Evolutionary conservation across 257 asterid genomes (phyloP).

Genomic region (Gardenia jasminoides): DNA sequence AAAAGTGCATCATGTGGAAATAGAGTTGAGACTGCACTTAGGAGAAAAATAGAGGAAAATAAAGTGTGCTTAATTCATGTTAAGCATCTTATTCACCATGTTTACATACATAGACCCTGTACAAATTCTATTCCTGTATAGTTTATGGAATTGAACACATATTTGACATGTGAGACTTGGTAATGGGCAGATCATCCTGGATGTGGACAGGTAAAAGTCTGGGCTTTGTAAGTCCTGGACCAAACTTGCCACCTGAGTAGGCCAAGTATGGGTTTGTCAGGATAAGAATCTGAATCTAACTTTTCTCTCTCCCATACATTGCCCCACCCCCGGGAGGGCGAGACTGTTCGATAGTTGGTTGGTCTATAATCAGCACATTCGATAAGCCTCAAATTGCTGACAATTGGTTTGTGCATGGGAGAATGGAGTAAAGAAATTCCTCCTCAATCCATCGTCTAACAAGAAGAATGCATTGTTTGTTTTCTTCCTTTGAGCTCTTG

Average conservation of each 20-base stretch:
- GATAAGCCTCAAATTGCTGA: neutral
- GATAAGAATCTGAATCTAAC: neutral
- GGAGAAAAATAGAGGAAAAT: neutral
- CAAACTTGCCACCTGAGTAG: neutral
- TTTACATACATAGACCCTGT: too few species aligned
- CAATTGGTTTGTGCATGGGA: neutral
- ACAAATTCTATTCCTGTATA: neutral
- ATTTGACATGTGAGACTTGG: neutral
- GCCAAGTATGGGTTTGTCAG: neutral
- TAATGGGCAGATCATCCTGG: neutral
- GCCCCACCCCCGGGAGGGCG: too few species aligned
- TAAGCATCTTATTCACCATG: neutral
- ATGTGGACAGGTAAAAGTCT: neutral
- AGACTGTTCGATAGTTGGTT: neutral
- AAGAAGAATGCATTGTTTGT: neutral
- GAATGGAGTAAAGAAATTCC: neutral
- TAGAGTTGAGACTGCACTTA: constrained; percentile 6
- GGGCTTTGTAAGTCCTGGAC: neutral
- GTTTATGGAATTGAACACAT: neutral
- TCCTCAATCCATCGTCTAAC: neutral
- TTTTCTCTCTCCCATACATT: neutral
- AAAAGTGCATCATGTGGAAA: neutral
- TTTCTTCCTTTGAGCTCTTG: neutral
- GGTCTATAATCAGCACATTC: neutral
- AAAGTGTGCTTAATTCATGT: neutral